Evolutionary conservation across 495 filamentous ascomycete genomes (phyloP).

Genomic region (Aspergillus saccharolyticus): DNA sequence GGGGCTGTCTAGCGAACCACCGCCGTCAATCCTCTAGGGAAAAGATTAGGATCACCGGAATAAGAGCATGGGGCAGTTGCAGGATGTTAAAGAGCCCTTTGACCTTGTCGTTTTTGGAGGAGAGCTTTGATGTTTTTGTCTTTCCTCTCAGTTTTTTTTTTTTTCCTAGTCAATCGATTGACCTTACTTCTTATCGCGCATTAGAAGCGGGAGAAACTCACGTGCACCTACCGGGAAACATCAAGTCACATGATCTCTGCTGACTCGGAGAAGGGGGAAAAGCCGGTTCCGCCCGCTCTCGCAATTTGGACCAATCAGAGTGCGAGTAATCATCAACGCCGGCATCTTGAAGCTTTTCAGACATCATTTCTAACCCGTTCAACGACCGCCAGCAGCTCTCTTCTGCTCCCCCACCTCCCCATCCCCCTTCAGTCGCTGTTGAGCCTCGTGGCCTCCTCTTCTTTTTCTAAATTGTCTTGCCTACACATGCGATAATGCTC

Average conservation of each 20-base stretch:
- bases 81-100: background rate
- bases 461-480: slow-evolving; percentile 27
- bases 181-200: slow-evolving; percentile 33
- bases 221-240: slow-evolving; percentile 5
- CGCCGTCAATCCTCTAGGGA: slow-evolving; percentile 63
- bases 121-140: slow-evolving; percentile 9
- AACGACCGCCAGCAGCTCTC: slow-evolving; percentile 18
- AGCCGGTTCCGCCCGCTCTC: slow-evolving; percentile 46
- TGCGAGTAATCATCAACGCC: slow-evolving; percentile 37
- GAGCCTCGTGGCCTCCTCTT: slow-evolving; percentile 32
- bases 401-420: slow-evolving; percentile 28
- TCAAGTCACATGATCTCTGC: slow-evolving; percentile 31
- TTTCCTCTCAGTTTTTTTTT: background rate
- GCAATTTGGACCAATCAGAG: slow-evolving; percentile 38
- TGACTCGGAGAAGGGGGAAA: slow-evolving; percentile 29
- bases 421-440: slow-evolving; percentile 41
- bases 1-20: slow-evolving; percentile 57
- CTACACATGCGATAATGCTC: slow-evolving; percentile 68
- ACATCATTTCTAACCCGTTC: slow-evolving; percentile 34
- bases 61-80: slow-evolving; percentile 31
- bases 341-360: slow-evolving; percentile 50
- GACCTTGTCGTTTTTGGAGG: background rate
- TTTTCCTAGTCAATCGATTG: background rate
- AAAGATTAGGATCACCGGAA: slow-evolving; percentile 58
- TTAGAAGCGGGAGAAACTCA: slow-evolving; percentile 17